Conservation (phyloP, 345 rosid genomes). For the Xanthoceras sorbifolium region DNA sequence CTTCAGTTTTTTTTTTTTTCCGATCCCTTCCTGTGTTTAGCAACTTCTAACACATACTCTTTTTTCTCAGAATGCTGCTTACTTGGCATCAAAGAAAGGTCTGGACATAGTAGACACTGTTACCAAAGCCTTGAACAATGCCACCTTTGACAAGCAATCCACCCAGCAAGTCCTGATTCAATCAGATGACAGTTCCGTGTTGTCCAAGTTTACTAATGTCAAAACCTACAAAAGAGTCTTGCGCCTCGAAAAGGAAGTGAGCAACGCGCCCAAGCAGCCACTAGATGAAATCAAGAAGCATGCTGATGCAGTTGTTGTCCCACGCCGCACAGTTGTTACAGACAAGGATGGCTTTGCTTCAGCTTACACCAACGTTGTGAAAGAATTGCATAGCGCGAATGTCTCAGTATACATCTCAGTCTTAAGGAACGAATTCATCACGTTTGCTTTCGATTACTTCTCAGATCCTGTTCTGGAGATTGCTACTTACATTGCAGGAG, state of each 20-base stretch:
- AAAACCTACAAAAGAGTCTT: constrained; percentile 60
- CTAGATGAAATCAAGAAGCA: constrained; percentile 66
- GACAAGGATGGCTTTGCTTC: constrained; percentile 38
- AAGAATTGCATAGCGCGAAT: constrained; percentile 61
- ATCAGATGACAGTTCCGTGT: constrained; percentile 78
- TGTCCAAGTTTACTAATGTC: constrained; percentile 47
- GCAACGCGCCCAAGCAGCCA: constrained; percentile 52
- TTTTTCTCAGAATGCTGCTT: constrained; percentile 72
- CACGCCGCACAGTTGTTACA: constrained; percentile 45
- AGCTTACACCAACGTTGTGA: constrained; percentile 44
- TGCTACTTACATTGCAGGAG: constrained; percentile 55
- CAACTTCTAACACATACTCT: neutral
- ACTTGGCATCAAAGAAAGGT: constrained; percentile 78
- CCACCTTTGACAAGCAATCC: constrained; percentile 68
- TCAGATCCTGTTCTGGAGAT: constrained; percentile 71
- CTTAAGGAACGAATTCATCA: constrained; percentile 62
- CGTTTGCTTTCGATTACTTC: constrained; percentile 66
- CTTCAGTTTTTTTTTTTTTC: neutral
- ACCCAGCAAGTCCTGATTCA: constrained; percentile 70
- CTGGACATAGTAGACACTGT: constrained; percentile 57
- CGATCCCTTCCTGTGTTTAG: neutral
- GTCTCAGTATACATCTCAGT: constrained; percentile 64
- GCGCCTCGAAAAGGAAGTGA: constrained; percentile 41
- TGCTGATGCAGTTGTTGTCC: constrained; percentile 60
- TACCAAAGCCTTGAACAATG: constrained; percentile 52